Base-by-base conservation (phyloP, 2,329 filamentous ascomycete species). In the Neocatenulostroma microsporum region DNA sequence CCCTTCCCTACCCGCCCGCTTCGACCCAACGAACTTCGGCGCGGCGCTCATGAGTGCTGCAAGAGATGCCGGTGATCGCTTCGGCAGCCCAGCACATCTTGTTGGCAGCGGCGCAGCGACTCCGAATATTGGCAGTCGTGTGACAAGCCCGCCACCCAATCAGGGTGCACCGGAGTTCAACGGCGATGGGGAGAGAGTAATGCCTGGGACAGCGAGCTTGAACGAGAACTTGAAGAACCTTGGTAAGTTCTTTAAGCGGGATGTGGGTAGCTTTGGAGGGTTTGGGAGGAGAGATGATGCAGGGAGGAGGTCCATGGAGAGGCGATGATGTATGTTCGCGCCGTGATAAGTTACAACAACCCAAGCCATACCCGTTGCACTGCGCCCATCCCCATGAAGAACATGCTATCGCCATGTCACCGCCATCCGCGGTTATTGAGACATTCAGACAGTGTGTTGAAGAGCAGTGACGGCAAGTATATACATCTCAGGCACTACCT, bases 201-300 rank as follows among this genome's bases (percentile, higher is more conserved):
- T 37, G 48, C 70, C 76, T 37, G 78, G 81, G 52, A n/a, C n/a
- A n/a, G 76, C 75, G 6, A 85, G 82, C 35, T 75, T 95, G 46
- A 94, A 95, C 57, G 88, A 94, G 62, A 95, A 95, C 62, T 60
- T 96, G 62, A 88, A 86, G 66, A 94, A 86, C 59, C 84, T 98
- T 63, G 89, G 89, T 17, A 95, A 94, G 63, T 95, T 96, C 65
- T 96, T 96, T 68, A 79, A 82, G 45, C 71, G 89, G 45, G 89
- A 95, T 66, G 80, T 89, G 45, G 83, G 84, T 20, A 77, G 80
- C 2, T 73, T 56, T 42, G 52, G 53, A n/a, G 53, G 52, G 10
- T 56, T 55, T 38, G 53, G 53, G 9, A 37, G 46, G 33, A 40
- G 17, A 17, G 37, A 30, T n/a, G 34, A 36, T 19, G 15, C 25